phyloP scores from a whole-genome alignment of 306 rosid genomes.

The Glycine soja region DNA sequence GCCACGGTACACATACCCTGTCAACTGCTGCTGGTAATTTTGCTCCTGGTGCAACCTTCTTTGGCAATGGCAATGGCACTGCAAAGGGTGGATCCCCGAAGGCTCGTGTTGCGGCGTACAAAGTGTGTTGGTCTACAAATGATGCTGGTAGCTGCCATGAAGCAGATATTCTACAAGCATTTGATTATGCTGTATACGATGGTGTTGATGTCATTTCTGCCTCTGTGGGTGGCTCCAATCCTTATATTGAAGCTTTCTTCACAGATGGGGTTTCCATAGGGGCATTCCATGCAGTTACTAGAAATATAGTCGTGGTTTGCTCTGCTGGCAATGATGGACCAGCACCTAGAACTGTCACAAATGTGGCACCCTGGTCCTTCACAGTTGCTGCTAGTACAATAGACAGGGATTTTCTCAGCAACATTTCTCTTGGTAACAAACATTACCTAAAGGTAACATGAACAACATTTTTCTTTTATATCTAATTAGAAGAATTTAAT shows the following conservation, averaged over 20 bases:
- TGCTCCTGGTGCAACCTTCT: constrained; percentile 47
- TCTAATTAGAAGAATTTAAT: background rate
- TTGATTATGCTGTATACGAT: constrained; percentile 70
- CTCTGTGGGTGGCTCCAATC: constrained; percentile 54
- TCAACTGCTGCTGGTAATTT: constrained; percentile 79
- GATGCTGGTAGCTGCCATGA: constrained; percentile 55
- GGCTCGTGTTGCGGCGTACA: constrained; percentile 74
- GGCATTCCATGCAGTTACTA: constrained; percentile 64
- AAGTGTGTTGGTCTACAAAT: constrained; percentile 65
- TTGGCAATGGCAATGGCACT: constrained; percentile 74
- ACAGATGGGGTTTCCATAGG: constrained; percentile 59
- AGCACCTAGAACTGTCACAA: constrained; percentile 43
- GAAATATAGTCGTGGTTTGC: constrained; percentile 41
- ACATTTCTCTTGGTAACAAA: constrained; percentile 51
- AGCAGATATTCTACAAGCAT: constrained; percentile 68
- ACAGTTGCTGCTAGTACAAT: constrained; percentile 75
- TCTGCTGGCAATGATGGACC: constrained; percentile 61
- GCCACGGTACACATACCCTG: constrained; percentile 80
- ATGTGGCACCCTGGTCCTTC: constrained; percentile 69
- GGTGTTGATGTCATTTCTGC: constrained; percentile 70
- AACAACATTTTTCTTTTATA: background rate
- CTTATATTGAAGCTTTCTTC: constrained; percentile 30
- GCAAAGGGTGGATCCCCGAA: constrained; percentile 85
- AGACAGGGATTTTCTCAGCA: constrained; percentile 55
- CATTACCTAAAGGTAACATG: constrained; percentile 41